Evolutionary conservation across 306 rosid species (phyloP).

Genomic region (Cicer chorassanicum): DNA sequence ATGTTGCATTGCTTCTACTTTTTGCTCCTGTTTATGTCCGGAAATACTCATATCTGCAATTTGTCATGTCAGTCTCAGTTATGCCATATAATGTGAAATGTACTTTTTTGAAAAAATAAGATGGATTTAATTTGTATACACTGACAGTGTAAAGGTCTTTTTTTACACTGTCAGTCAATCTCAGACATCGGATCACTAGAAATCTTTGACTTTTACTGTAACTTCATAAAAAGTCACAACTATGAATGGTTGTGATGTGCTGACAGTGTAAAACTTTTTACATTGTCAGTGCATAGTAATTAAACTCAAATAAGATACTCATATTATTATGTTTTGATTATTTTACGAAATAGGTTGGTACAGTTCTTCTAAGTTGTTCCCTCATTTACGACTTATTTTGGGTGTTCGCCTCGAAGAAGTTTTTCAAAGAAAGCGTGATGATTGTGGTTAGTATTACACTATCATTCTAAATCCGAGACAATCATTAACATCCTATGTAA

Average conservation of each 20-base stretch:
- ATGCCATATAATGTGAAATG: background rate
- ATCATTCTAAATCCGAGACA: slow-evolving; percentile 22
- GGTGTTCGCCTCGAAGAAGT: slow-evolving; percentile 85
- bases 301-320: slow-evolving; percentile 1
- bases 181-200: too few species aligned
- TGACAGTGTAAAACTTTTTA: too few species aligned
- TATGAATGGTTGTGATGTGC: too few species aligned
- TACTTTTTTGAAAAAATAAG: slow-evolving; percentile 16
- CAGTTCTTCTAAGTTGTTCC: slow-evolving; percentile 90
- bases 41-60: slow-evolving; percentile 6
- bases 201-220: too few species aligned
- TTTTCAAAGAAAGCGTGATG: slow-evolving; percentile 97
- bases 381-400: slow-evolving; percentile 90
- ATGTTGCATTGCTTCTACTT: slow-evolving; percentile 34
- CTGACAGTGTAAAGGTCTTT: too few species aligned
- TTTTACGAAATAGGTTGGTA: slow-evolving; percentile 71
- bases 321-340: slow-evolving; percentile 42
- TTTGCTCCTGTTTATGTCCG: background rate
- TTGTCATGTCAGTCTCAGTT: slow-evolving; percentile 19
- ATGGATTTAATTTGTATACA: too few species aligned
- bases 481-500: slow-evolving; percentile 7
- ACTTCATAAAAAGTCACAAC: too few species aligned
- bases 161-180: too few species aligned
- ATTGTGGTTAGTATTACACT: slow-evolving; percentile 78
- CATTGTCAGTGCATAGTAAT: too few species aligned